Evolutionary conservation across 2,329 filamentous ascomycete species (phyloP).

Genomic region (Penicillium brevicompactum): DNA sequence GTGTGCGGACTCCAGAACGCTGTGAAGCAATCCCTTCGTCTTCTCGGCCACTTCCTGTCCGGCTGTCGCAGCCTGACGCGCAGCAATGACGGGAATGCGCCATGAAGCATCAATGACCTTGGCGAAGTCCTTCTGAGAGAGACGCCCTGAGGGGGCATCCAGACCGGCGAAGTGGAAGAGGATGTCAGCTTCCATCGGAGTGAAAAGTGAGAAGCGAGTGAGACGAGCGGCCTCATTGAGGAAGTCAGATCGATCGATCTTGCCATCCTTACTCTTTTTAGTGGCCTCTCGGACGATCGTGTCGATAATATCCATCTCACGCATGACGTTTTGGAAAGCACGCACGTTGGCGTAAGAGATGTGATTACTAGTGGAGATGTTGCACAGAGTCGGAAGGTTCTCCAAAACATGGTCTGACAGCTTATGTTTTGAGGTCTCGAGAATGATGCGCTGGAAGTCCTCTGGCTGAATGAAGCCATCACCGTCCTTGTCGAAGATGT

Average conservation of each 20-base stretch:
- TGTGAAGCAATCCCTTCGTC: slow-evolving; percentile 61
- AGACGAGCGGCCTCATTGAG: slow-evolving; percentile 88
- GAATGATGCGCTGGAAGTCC: slow-evolving; percentile 95
- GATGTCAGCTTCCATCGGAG: slow-evolving; percentile 97
- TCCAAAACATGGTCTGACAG: slow-evolving; percentile 92
- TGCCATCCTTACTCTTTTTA: slow-evolving; percentile 79
- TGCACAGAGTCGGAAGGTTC: slow-evolving; percentile 90
- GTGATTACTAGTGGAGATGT: slow-evolving; percentile 87
- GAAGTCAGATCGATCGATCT: slow-evolving; percentile 92
- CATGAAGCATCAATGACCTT: slow-evolving; percentile 95
- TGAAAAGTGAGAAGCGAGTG: slow-evolving; percentile 93
- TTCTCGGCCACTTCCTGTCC: slow-evolving; percentile 58
- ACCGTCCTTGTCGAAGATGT: slow-evolving; percentile 83
- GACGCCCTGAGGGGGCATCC: slow-evolving; percentile 82
- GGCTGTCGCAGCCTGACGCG: slow-evolving; percentile 47
- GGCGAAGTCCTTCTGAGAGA: slow-evolving; percentile 81
- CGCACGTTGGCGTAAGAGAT: slow-evolving; percentile 97
- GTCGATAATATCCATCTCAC: slow-evolving; percentile 97
- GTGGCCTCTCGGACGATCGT: slow-evolving; percentile 87
- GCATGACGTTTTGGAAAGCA: slow-evolving; percentile 96
- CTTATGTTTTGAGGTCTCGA: slow-evolving; percentile 91
- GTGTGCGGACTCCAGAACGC: slow-evolving; percentile 75
- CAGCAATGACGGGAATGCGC: slow-evolving; percentile 67
- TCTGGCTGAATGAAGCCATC: slow-evolving; percentile 95
- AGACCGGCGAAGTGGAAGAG: slow-evolving; percentile 97